phyloP scores from a whole-genome alignment of 164 flowering plant genomes.

The Magnolia changhungtana region DNA sequence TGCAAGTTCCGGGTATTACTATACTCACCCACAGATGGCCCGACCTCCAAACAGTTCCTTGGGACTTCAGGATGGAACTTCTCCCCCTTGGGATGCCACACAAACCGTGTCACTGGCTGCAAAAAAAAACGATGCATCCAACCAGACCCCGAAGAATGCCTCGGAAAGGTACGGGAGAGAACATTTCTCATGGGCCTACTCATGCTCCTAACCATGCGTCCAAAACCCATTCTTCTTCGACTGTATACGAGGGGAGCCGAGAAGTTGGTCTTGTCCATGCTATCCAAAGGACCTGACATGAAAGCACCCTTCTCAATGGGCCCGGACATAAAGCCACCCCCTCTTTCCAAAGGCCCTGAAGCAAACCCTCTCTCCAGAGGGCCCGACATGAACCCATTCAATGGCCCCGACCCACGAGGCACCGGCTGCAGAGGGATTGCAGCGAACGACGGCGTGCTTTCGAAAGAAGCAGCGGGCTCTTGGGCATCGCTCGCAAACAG shows the following conservation, averaged over 20 bases:
- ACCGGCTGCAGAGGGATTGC: constrained; percentile 60
- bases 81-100: constrained; percentile 47
- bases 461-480: constrained; percentile 61
- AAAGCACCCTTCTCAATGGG: constrained; percentile 50
- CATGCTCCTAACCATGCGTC: constrained; percentile 49
- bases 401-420: constrained; percentile 58
- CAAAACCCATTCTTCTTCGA: constrained; percentile 41
- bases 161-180: constrained; percentile 46
- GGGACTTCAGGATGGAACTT: constrained; percentile 40
- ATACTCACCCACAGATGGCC: constrained; percentile 41
- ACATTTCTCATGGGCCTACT: constrained; percentile 57
- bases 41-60: constrained; percentile 33
- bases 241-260: constrained; percentile 56
- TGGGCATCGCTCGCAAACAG: constrained; percentile 35
- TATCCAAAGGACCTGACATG: constrained; percentile 62
- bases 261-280: constrained; percentile 45
- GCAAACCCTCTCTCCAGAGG: constrained; percentile 63
- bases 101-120: constrained; percentile 43
- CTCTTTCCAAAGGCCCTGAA: constrained; percentile 59
- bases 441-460: constrained; percentile 62
- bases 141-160: constrained; percentile 35
- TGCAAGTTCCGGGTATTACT: constrained; percentile 33
- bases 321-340: constrained; percentile 54
- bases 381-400: constrained; percentile 60
- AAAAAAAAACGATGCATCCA: constrained; percentile 56